Percentiles rank a stretch among this genome's conserved stretches.
Conservation (phyloP, 106 monocot species). For the Phalaenopsis equestris region DNA sequence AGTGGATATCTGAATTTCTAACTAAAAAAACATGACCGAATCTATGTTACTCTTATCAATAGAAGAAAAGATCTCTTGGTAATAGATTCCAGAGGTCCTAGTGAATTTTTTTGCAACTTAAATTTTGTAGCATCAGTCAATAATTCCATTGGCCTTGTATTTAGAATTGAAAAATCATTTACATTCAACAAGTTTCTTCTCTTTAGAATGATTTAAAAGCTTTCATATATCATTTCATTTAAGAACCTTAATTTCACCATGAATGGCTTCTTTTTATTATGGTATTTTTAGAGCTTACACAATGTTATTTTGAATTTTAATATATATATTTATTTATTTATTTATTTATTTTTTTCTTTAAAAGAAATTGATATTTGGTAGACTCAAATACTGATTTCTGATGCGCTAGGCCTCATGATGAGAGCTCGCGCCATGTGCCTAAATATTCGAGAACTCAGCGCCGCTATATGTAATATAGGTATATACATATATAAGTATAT, state of each 20-base stretch:
- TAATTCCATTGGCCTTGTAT: neutral
- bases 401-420: too few relatives aligned
- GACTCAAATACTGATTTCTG: too few relatives aligned
- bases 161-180: neutral
- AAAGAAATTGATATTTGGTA: too few relatives aligned
- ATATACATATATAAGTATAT: too few relatives aligned
- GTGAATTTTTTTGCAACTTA: neutral
- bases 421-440: too few relatives aligned
- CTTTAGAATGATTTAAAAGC: neutral
- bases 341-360: too few relatives aligned
- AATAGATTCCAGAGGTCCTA: neutral
- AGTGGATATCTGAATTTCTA: neutral
- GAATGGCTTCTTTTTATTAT: neutral
- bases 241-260: neutral
- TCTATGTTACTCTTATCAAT: neutral
- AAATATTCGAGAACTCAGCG: too few relatives aligned
- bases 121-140: neutral
- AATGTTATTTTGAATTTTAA: neutral
- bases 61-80: neutral
- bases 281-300: neutral
- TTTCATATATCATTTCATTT: neutral
- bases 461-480: too few relatives aligned
- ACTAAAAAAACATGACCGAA: neutral
- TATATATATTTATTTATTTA: too few relatives aligned
- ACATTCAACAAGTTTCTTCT: neutral